Evolutionary conservation across 2,329 filamentous ascomycete species (phyloP).

Genomic region (Aspergillus terreus): DNA sequence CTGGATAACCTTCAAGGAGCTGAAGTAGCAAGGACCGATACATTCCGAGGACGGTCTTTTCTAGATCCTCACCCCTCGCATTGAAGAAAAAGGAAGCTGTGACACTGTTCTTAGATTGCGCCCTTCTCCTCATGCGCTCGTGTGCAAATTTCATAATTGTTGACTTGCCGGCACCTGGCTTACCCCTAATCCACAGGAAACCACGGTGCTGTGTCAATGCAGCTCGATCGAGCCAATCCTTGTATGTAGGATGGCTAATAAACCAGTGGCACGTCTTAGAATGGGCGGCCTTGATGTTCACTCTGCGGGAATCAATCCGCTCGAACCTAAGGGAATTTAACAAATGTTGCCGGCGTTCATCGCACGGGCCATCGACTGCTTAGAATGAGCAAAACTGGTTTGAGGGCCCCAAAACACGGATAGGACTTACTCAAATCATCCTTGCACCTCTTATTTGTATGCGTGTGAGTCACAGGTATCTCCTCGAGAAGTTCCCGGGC

Average conservation of each 20-base stretch:
- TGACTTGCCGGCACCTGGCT: slow-evolving; percentile 36
- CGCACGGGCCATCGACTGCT: no score
- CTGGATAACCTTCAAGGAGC: slow-evolving; percentile 18
- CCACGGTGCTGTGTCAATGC: slow-evolving; percentile 21
- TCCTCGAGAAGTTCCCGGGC: slow-evolving; percentile 19
- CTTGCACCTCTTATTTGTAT: background rate
- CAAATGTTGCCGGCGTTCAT: no score
- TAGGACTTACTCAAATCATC: slow-evolving; percentile 5
- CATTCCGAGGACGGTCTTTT: slow-evolving; percentile 23
- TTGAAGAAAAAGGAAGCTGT: slow-evolving; percentile 29
- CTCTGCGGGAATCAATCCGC: no score
- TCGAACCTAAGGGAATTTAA: no score
- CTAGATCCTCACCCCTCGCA: slow-evolving; percentile 18
- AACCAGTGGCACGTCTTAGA: slow-evolving; percentile 44
- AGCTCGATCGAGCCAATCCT: slow-evolving; percentile 33
- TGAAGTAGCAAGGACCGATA: slow-evolving; percentile 27
- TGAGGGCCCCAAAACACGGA: no score
- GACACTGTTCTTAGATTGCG: slow-evolving; percentile 28
- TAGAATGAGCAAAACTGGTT: no score
- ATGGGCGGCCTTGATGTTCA: background rate
- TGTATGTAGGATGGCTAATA: slow-evolving; percentile 31
- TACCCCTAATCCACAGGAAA: slow-evolving; percentile 39
- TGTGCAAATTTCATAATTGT: slow-evolving; percentile 45
- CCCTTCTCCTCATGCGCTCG: slow-evolving; percentile 32
- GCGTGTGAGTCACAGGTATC: slow-evolving; percentile 3